Evolutionary conservation across 139 green algal genomes (phyloP), one percentile per base, ranked within the genome.

Genomic region (Chlamydomonas sphaeroides): DNA sequence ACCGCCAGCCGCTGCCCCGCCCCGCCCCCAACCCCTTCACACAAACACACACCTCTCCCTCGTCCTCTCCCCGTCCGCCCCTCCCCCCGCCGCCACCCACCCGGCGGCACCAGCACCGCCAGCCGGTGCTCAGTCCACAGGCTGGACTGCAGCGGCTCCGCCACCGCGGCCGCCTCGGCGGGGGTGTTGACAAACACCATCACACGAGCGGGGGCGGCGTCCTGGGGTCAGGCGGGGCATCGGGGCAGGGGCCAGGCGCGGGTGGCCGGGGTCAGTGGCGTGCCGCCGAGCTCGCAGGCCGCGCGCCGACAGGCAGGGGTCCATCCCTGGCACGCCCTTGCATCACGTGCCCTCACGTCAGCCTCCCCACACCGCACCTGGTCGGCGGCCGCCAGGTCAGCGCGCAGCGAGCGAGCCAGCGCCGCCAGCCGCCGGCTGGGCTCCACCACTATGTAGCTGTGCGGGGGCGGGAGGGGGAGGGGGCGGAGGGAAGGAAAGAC

Each of bases 51-150:
- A n/a, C n/a, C 11, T n/a, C 66, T 11, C 48, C 51, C 51, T 5
- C 25, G 4, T 33, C 70, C 70, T 1, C 20, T 33, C 32, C 15
- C 35, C 2, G 30, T 38, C 15, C 61, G 17, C 20, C 20, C 61
- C n/a, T 48, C 33, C 33, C 7, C 65, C 17, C 33, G 15, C 35
- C 38, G 11, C 35, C 65, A 32, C 65, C 51, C 69, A 42, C 93
- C 92, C 30, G 80, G 51, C 4, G 95, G 95, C 68, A 98, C 86
- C 87, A 98, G 91, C 80, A 97, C 88, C 1, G 90, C 89, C 11
- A 98, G 84, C 35, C 88, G 89, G 91, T 97, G 93, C 26, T 96
- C 89, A 0, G 85, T 84, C 95, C 95, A 98, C 38, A 98, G 86
- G 33, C 90, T 89, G 28, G 73, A 86, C 36, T 93, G 88, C 39